Evolutionary conservation across 139 green algal species (phyloP).

Genomic region (Spirogloea muscicola): DNA sequence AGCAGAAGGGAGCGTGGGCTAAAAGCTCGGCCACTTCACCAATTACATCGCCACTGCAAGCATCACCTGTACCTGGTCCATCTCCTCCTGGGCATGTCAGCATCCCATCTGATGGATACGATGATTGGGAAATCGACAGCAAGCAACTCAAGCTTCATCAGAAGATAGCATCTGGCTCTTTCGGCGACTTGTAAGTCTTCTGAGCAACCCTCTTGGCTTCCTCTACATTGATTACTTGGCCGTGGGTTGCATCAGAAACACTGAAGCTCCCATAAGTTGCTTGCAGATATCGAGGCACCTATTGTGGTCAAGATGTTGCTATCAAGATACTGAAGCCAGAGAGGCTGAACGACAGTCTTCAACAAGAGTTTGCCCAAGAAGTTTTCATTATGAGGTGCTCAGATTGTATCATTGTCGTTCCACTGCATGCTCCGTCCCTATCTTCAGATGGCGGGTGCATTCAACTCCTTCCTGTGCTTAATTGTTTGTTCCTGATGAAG

Average conservation of each 20-base stretch:
- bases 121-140: conserved; percentile 96
- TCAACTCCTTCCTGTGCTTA: too few relatives aligned
- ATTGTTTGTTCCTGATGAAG: conserved; percentile 82
- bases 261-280: too few relatives aligned
- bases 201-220: too few relatives aligned
- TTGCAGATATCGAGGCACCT: conserved; percentile 63
- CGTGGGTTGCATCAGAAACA: too few relatives aligned
- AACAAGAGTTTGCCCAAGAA: conserved; percentile 89
- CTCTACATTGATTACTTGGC: too few relatives aligned
- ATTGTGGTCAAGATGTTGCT: conserved; percentile 96
- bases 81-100: conserved; percentile 6
- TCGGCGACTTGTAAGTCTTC: conserved; percentile 92
- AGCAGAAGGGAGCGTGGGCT: too few relatives aligned
- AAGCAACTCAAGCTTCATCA: conserved; percentile 74
- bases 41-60: too few relatives aligned
- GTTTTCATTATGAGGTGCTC: conserved; percentile 74
- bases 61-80: too few relatives aligned
- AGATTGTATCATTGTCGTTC: too few relatives aligned
- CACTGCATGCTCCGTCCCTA: too few relatives aligned
- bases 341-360: conserved; percentile 73
- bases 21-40: too few relatives aligned
- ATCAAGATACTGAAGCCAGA: conserved; percentile 97
- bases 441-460: too few relatives aligned
- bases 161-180: conserved; percentile 84
- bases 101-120: conserved; percentile 34